Conservation (phyloP, 1,139 yeast species). For the Keqinozyma sinolaborantium region DNA sequence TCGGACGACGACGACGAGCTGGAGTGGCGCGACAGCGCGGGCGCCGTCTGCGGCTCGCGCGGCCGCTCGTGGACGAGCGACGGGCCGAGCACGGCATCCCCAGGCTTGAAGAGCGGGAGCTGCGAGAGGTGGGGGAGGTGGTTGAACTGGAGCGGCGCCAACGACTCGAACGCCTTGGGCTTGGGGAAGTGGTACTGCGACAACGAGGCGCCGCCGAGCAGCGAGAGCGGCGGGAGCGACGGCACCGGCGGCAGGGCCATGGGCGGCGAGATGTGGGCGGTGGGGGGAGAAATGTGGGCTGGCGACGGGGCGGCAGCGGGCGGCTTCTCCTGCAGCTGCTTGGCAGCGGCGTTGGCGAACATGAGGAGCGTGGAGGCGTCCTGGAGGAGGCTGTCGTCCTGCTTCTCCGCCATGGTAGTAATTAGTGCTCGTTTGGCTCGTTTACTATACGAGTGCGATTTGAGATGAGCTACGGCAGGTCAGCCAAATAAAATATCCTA, state of each 20-base stretch:
- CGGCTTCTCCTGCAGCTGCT: conserved; percentile 29
- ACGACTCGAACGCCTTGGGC: not conserved
- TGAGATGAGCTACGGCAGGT: not conserved
- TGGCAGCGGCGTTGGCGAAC: conserved; percentile 59
- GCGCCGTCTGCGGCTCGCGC: conserved; percentile 1
- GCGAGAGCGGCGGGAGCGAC: not conserved
- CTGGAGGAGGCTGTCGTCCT: conserved; percentile 1
- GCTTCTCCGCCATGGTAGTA: not conserved
- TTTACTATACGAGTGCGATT: not conserved
- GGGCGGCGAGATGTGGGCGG: not conserved
- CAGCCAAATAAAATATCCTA: no score
- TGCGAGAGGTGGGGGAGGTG: not conserved
- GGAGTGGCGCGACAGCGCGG: conserved; percentile 5
- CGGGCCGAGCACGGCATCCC: not conserved
- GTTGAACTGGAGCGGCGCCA: not conserved
- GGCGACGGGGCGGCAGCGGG: conserved; percentile 12
- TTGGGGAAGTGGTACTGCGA: not conserved
- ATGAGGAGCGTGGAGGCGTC: conserved; percentile 65
- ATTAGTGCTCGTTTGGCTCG: not conserved
- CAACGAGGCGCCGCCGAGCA: not conserved
- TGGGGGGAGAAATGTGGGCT: not conserved
- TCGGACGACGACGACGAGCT: conserved; percentile 11
- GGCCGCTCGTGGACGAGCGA: not conserved
- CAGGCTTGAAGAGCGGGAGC: not conserved
- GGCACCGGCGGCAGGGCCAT: not conserved